Evolutionary conservation across 2,329 filamentous ascomycete genomes (phyloP).

Genomic region (Ilyonectria mors-panacis): DNA sequence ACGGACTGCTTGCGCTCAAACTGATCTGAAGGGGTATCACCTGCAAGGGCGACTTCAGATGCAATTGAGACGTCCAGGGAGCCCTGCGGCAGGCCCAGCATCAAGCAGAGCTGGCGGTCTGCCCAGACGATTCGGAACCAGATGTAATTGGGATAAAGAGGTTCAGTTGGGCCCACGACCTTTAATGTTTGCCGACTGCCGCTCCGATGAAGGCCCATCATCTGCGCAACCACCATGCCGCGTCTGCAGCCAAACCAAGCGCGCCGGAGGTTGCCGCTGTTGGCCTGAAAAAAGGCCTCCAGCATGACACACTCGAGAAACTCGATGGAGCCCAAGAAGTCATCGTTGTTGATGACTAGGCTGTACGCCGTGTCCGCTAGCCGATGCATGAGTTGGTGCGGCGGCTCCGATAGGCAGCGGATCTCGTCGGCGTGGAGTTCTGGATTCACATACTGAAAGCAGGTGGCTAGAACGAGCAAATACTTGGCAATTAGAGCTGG

Average conservation of each 20-base stretch:
- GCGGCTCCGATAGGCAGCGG: slow-evolving; percentile 7
- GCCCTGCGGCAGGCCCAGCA: slow-evolving; percentile 57
- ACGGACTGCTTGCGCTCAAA: slow-evolving; percentile 52
- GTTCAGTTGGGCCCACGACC: neutral
- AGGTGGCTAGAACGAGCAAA: slow-evolving; percentile 60
- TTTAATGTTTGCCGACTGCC: slow-evolving; percentile 14
- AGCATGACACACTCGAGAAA: slow-evolving; percentile 66
- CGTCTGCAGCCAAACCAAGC: slow-evolving; percentile 66
- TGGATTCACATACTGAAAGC: slow-evolving; percentile 59
- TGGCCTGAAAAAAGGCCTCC: slow-evolving; percentile 62
- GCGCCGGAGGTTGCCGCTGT: slow-evolving; percentile 66
- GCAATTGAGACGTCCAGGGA: slow-evolving; percentile 43
- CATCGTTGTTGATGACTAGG: slow-evolving; percentile 63
- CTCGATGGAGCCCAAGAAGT: slow-evolving; percentile 63
- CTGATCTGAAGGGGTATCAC: slow-evolving; percentile 45
- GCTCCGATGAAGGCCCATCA: slow-evolving; percentile 45
- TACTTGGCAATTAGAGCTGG: slow-evolving; percentile 62
- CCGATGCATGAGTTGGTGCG: slow-evolving; percentile 7
- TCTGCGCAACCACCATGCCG: slow-evolving; percentile 64
- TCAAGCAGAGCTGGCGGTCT: slow-evolving; percentile 57
- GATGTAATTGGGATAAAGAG: slow-evolving; percentile 38
- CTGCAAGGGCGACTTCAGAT: slow-evolving; percentile 31
- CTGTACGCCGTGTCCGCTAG: slow-evolving; percentile 27
- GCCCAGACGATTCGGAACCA: slow-evolving; percentile 57
- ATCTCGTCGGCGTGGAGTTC: slow-evolving; percentile 34